Base-by-base conservation (phyloP, 164 flowering plant species). In the Dillenia turbinata region DNA sequence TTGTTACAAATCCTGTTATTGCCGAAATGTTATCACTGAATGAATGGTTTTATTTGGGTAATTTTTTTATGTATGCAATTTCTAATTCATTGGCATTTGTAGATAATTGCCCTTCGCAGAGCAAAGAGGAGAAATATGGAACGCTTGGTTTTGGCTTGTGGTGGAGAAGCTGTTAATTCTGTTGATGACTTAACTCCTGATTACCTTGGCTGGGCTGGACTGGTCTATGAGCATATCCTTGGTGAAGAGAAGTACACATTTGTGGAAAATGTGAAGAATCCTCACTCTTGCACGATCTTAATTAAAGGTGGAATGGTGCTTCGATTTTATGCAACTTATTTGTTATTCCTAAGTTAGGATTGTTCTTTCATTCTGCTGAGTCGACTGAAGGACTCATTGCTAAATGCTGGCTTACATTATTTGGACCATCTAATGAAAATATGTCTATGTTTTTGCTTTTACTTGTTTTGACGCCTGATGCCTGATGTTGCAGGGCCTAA, bases 171-270 rank as follows among this genome's bases (percentile, higher is more conserved):
- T 72, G 94, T 95, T 12, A 92, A 92, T 69, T 91, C 97, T 57
- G 97, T 95, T 47, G 96, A 90, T 73, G 97, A 90, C 56, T 67
- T 95, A 49, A 82, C 89, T 58, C 85, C 90, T 50, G 96, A 88
- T 52, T 85, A 87, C 72, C 97, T 95, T 81, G 99, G 99, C 49
- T 95, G 99, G 99, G 99, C 99, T 64, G 99, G 99, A 65, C 75
- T 95, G 59, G 99, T 95, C 9, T 82, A 92, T 82, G 99, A 95
- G 81, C 99, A 95, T 68, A 69, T 88, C 55, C 96, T 95, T 69
- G 99, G 97, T 40, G 99, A 95, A 71, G 97, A 88, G 66, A 92
- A 92, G 70, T 95, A 95, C 58, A 95, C 99, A 33, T 95, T 95
- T 70, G 92, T 95, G 45, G 99, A 95, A 68, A 79, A 88, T 72